These are phyloP conservation scores for Claviceps sp. DNA, from an alignment of 2,329 filamentous ascomycete genomes.

Conservation along the genomic window DNA sequence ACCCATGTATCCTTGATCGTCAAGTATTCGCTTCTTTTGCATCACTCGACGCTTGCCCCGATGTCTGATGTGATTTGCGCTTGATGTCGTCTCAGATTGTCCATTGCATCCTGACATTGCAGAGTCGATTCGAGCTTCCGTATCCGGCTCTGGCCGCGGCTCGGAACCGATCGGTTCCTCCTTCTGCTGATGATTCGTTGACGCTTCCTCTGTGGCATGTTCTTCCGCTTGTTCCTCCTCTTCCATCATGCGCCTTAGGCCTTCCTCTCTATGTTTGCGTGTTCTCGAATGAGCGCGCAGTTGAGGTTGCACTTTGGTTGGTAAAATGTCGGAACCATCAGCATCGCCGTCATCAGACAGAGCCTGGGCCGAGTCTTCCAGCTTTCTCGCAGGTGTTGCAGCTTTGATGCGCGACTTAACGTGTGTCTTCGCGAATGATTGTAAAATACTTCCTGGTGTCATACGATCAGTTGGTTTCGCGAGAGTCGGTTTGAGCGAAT, in stretches of 20 bases:
- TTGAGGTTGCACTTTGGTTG: slow-evolving; percentile 13
- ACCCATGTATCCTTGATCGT: slow-evolving; percentile 85
- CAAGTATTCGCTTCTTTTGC: slow-evolving; percentile 77
- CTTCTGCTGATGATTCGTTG: slow-evolving; percentile 25
- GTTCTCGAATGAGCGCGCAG: slow-evolving; percentile 15
- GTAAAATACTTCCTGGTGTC: slow-evolving; percentile 53
- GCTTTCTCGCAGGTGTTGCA: slow-evolving; percentile 27
- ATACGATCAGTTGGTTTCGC: slow-evolving; percentile 37
- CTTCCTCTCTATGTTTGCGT: slow-evolving; percentile 25
- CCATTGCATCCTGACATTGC: slow-evolving; percentile 27
- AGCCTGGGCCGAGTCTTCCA: slow-evolving; percentile 18
- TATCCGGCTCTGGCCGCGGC: slow-evolving; percentile 22
- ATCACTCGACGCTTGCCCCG: slow-evolving; percentile 68
- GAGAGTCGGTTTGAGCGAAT: background rate
- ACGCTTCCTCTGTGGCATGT: slow-evolving; percentile 23
- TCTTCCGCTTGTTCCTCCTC: slow-evolving; percentile 40
- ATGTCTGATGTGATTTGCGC: slow-evolving; percentile 45
- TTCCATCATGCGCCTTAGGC: slow-evolving; percentile 31
- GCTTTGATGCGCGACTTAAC: slow-evolving; percentile 27
- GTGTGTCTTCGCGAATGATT: slow-evolving; percentile 58
- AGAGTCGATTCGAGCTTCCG: slow-evolving; percentile 18
- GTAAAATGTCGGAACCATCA: slow-evolving; percentile 22
- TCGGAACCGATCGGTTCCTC: slow-evolving; percentile 15
- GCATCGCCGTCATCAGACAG: slow-evolving; percentile 28
- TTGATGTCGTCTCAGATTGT: slow-evolving; percentile 38